Base-by-base conservation (phyloP, 2,329 filamentous ascomycete genomes). In the Magnaporthiopsis rhizophila region DNA sequence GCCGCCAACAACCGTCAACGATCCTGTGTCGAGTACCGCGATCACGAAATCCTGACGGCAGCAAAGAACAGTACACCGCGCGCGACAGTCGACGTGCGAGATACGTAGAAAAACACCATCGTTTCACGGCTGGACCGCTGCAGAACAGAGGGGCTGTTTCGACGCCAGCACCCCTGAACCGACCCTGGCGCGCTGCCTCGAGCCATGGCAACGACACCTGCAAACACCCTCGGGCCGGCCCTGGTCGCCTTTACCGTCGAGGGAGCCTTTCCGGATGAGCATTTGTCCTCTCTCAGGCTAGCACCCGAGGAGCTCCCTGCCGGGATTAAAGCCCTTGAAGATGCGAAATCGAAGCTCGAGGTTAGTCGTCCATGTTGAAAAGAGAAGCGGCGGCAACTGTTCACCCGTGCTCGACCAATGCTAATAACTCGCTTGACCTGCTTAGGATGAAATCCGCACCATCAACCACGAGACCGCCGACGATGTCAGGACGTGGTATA, bases 401-500 rank as follows among this genome's bases (percentile, higher is more conserved):
- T 5, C 45, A 32, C 28, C 34, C 38, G 28, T 36, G 32, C 3
- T 38, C 58, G 45, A 26, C 26, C 26, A 26, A 24, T 53, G 9
- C 45, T 53, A 13, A 53, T 11, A 11, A 11, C 45, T 24, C 45
- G 21, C 18, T 53, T 53, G 21, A 8, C 4, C 9, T 2, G 45
- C 45, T 11, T 21, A 53, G 45, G 45, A 83, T 66, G 88, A 96
- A 70, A 89, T 98, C 65, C 89, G 88, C 68, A 75, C 80, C 28
- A 85, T 95, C 67, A 96, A 93, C 75, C 85, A 87, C 72, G 87
- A 92, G 68, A 89, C 87, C 24, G 89, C 88, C 65, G 85, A 88
- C 56, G 89, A 96, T 71, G 89, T 97, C 62, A 89, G 92, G 72
- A 85, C 88, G 62, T 98, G 94, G 94, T 90, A 96, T 65, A 79